Evolutionary conservation across 2,329 filamentous ascomycete genomes (phyloP).

Genomic region (Ceratocystis ficicola): DNA sequence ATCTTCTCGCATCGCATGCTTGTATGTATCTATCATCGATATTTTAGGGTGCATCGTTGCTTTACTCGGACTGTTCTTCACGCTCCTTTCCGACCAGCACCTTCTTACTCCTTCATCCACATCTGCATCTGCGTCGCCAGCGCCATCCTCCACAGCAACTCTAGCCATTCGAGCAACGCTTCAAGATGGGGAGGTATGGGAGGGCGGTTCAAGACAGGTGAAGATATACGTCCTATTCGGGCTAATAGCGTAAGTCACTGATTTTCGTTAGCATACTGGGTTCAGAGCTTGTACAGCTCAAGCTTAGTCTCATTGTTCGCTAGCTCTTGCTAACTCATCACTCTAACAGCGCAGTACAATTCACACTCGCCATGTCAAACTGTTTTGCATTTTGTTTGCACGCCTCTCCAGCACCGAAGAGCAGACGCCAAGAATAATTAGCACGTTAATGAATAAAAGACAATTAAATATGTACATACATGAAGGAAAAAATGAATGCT

Average conservation of each 20-base stretch:
- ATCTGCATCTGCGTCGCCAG: background rate
- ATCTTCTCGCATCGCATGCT: background rate
- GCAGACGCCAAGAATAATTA: background rate
- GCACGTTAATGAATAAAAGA: background rate
- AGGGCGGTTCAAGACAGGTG: slow-evolving; percentile 6
- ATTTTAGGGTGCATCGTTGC: slow-evolving; percentile 5
- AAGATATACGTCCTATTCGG: slow-evolving; percentile 9
- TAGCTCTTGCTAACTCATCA: slow-evolving; percentile 4
- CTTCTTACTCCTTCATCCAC: background rate
- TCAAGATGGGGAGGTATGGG: slow-evolving; percentile 8
- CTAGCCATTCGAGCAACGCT: background rate
- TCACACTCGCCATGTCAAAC: slow-evolving; percentile 13
- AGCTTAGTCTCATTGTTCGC: background rate
- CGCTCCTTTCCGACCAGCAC: slow-evolving; percentile 8
- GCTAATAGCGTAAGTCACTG: slow-evolving; percentile 1
- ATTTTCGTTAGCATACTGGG: background rate
- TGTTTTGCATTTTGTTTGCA: slow-evolving; percentile 13
- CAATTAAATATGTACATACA: background rate
- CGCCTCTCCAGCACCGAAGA: background rate
- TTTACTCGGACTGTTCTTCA: slow-evolving; percentile 13
- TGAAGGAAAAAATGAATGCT: too few species aligned
- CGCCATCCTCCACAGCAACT: background rate
- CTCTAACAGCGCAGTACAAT: slow-evolving; percentile 7
- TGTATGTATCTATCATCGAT: slow-evolving; percentile 6
- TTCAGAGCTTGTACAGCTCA: too few species aligned